Base-by-base conservation (phyloP, 1,139 yeast species). In the Yamadazyma atmosphaerica region DNA sequence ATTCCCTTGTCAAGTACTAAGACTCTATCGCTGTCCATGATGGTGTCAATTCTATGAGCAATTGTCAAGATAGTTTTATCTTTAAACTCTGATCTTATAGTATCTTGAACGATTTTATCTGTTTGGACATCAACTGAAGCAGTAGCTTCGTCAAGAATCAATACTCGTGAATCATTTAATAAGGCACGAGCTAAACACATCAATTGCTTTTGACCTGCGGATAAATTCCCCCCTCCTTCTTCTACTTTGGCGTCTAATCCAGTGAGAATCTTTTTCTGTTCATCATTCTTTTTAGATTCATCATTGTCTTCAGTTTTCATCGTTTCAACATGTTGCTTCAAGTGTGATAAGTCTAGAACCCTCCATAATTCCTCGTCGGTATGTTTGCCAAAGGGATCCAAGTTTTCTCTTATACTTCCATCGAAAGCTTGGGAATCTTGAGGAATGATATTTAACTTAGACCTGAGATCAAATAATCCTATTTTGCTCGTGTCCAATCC, bases 111-210 rank as follows among this genome's bases (percentile, higher is more conserved):
- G 33, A 63, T 54, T 37, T 58, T 58, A 43, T 64, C 71, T 1
- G 70, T 64, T 43, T 63, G 61, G 4, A 61, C 67, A 48, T 65
- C 70, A 18, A 65, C 68, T 2, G 69, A 60, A 9, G 70, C 68
- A 4, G 70, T 64, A 6, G 70, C 70, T 43, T 65, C 71, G 44
- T 64, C 70, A 32, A 65, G 51, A 29, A 66, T 58, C 36, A 66
- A 55, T 16, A 66, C 57, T 32, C 55, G 60, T 0, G 68, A 58
- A 15, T 58, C 54, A 32, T 63, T 63, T 34, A 63, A 54, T 30
- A 66, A 55, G 0, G 69, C 66, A 46, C 72, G 52, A 1, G 70
- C 70, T 30, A 66, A 56, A 43, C 68, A 63, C 51, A 66, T 50
- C 32, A 66, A 55, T 49, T 66, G 72, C 38, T 57, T 56, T 43